Evolutionary conservation across 805 yeast species (phyloP), one percentile per base, ranked within the genome.

Genomic region (Candida vaughaniae): DNA sequence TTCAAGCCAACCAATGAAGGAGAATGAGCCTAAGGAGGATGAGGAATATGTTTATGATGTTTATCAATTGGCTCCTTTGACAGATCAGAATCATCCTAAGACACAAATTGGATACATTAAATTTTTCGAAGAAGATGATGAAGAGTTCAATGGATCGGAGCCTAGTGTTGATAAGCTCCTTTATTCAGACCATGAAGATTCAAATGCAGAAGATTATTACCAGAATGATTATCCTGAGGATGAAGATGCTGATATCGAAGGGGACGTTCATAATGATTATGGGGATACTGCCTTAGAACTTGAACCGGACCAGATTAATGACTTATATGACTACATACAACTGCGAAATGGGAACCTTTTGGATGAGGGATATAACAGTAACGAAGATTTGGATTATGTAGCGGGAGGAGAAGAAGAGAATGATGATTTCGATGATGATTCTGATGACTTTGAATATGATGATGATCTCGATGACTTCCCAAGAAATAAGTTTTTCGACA

Each of bases 181-280:
- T 2, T 49, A 60, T 7, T 73, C 87, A 0, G 93, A 84, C 47
- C 88, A 85, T 50, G 91, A 85, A 44, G 95, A 85, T 53, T 84
- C 93, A 0, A 85, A 85, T 53, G 96, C 96, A 15, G 99, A 91
- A 62, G 88, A 85, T 38, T 90, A 81, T 53, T 91, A 91, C 56
- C 78, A 80, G 50, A 91, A 93, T 59, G 98, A 91, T 53, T 91
- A 91, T 53, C 98, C 98, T 0, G 95, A 88, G 31, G 96, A 90
- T 53, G 96, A 88, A 45, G 91, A 85, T 50, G 88, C 79, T 7
- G 47, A 46, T 19, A 41, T 41, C 3, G 43, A 33, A 7, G 39
- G 20, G 14, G 48, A 45, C 26, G 34, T 44, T 3, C 46, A 41
- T 17, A 48, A 46, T 16, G 55, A 48, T 5, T 53, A 49, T 30